Conservation (phyloP, 768 basidiomycete species). For the Termitomyces sp. region DNA sequence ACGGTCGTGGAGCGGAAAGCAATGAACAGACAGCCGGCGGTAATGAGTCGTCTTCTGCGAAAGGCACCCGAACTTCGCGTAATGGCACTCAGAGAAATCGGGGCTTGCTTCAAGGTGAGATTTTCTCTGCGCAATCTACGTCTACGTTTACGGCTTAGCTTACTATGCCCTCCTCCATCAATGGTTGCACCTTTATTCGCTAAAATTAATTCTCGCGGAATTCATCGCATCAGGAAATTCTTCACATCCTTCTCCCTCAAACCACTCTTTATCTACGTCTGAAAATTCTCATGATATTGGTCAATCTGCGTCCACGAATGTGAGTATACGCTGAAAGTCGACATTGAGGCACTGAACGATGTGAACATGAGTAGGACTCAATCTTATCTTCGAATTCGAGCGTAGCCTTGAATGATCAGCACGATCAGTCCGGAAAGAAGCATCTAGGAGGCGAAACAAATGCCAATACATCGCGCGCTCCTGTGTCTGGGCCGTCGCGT, state of each 20-base stretch:
- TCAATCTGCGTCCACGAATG: not conserved
- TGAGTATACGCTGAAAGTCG: not conserved
- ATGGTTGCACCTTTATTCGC: not conserved
- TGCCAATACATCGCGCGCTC: not conserved
- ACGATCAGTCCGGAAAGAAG: not conserved
- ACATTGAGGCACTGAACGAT: not conserved
- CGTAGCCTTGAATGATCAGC: not conserved
- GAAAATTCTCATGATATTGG: too few species aligned
- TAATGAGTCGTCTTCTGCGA: not conserved
- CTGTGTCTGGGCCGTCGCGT: constrained; percentile 8
- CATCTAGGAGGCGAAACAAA: not conserved
- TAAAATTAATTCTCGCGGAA: not conserved
- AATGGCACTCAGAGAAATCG: constrained; percentile 15
- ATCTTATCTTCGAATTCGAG: constrained; percentile 3
- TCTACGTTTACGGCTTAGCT: not conserved
- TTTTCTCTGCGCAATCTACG: constrained; percentile 11
- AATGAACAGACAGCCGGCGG: not conserved
- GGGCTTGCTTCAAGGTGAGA: constrained; percentile 31
- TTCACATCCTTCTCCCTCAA: not conserved
- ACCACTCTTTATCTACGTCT: not conserved
- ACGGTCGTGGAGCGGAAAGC: not conserved
- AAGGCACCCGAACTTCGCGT: constrained; percentile 23
- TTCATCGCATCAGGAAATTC: not conserved
- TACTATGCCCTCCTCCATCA: not conserved
- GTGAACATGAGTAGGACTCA: constrained; percentile 8